These are phyloP conservation scores for Batkoa obscura DNA, from an alignment of 371 early-diverging fungal species.

Conservation along the genomic window DNA sequence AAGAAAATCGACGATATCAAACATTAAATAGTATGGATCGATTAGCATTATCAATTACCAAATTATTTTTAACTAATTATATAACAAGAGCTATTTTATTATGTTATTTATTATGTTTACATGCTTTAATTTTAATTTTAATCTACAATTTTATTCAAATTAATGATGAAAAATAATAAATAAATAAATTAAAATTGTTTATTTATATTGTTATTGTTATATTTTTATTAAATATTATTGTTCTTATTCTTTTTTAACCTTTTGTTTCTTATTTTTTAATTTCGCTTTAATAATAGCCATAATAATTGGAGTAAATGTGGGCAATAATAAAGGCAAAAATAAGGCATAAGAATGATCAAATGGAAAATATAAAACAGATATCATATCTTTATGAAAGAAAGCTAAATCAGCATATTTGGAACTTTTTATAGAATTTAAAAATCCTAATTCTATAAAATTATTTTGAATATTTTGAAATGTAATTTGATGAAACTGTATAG, in stretches of 20 bases:
- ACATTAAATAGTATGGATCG: conserved; percentile 1
- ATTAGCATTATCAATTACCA: background rate
- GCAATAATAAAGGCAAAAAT: background rate
- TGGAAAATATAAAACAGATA: background rate
- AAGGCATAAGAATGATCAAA: background rate
- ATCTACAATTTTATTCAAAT: background rate
- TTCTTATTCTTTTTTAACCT: no score
- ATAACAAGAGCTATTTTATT: background rate
- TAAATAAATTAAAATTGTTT: no score
- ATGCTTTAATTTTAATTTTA: background rate
- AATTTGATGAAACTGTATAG: no score
- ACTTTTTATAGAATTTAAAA: background rate
- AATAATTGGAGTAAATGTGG: background rate
- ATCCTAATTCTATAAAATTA: background rate
- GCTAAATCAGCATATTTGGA: background rate
- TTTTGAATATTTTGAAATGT: no score
- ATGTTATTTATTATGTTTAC: background rate
- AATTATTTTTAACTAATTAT: background rate
- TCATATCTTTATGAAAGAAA: background rate
- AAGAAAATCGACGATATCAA: conserved; percentile 1
- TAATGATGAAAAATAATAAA: no score
- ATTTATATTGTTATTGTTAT: no score
- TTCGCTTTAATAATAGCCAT: background rate
- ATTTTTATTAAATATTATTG: no score
- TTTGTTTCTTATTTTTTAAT: no score